Evolutionary conservation across 805 yeast genomes (phyloP).

Genomic region (Scheffersomyces amazonensis): DNA sequence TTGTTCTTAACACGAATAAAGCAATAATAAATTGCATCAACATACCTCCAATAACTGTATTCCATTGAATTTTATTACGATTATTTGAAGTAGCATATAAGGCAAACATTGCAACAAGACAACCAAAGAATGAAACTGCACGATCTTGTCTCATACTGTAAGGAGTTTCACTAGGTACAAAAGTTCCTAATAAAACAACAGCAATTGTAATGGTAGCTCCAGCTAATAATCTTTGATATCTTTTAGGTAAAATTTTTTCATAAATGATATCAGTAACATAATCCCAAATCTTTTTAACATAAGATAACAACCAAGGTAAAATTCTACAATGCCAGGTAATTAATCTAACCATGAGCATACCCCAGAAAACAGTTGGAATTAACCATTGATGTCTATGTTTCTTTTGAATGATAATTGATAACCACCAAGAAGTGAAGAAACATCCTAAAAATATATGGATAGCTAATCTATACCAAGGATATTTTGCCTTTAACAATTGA

Average conservation of each 20-base stretch:
- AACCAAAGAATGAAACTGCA: slow-evolving; percentile 57
- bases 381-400: slow-evolving; percentile 52
- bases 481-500: slow-evolving; percentile 9
- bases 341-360: slow-evolving; percentile 47
- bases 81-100: slow-evolving; percentile 47
- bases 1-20: slow-evolving; percentile 58
- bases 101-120: slow-evolving; percentile 42
- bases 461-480: slow-evolving; percentile 13
- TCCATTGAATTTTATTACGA: slow-evolving; percentile 49
- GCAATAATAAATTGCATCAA: slow-evolving; percentile 60
- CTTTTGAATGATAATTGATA: slow-evolving; percentile 49
- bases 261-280: slow-evolving; percentile 30
- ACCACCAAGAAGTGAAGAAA: slow-evolving; percentile 57
- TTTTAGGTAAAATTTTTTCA: slow-evolving; percentile 38
- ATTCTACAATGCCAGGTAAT: slow-evolving; percentile 47
- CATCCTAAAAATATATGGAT: slow-evolving; percentile 23
- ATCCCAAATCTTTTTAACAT: slow-evolving; percentile 26
- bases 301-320: slow-evolving; percentile 15
- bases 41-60: slow-evolving; percentile 58
- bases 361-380: slow-evolving; percentile 55
- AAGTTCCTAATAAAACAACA: slow-evolving; percentile 53
- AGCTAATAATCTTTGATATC: slow-evolving; percentile 34
- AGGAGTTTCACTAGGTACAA: slow-evolving; percentile 45
- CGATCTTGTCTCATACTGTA: slow-evolving; percentile 50
- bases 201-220: slow-evolving; percentile 46